phyloP scores from a whole-genome alignment of 768 basidiomycete genomes.

The Mycena haematopus region DNA sequence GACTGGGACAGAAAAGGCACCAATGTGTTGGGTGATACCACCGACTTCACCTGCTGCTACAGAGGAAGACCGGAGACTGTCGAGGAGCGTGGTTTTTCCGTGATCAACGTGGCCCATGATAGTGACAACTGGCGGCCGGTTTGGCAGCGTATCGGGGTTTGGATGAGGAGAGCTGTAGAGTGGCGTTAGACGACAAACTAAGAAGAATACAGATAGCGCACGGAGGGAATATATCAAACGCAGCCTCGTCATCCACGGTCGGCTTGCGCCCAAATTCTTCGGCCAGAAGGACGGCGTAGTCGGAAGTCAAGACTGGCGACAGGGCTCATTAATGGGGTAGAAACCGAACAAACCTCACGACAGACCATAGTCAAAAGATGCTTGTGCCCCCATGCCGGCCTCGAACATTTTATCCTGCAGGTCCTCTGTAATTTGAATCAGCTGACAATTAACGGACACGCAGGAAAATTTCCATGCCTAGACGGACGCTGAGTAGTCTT shows the following conservation, averaged over 20 bases:
- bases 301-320: slow-evolving; percentile 79
- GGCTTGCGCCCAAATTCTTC: slow-evolving; percentile 91
- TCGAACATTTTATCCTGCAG: slow-evolving; percentile 72
- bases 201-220: slow-evolving; percentile 49
- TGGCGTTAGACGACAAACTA: slow-evolving; percentile 18
- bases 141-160: slow-evolving; percentile 59
- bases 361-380: slow-evolving; percentile 76
- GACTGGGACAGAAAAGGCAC: slow-evolving; percentile 94
- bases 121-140: slow-evolving; percentile 87
- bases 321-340: slow-evolving; percentile 4
- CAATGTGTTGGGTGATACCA: slow-evolving; percentile 98
- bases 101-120: slow-evolving; percentile 99
- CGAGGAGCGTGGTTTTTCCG: slow-evolving; percentile 91
- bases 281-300: slow-evolving; percentile 88
- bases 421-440: slow-evolving; percentile 47
- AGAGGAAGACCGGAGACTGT: slow-evolving; percentile 88
- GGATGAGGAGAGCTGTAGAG: slow-evolving; percentile 56
- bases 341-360: slow-evolving; percentile 8
- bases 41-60: slow-evolving; percentile 98
- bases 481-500: slow-evolving; percentile 65
- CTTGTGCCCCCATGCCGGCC: slow-evolving; percentile 72
- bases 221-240: slow-evolving; percentile 92
- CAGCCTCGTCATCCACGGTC: slow-evolving; percentile 89
- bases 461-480: slow-evolving; percentile 52
- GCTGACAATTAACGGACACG: slow-evolving; percentile 12